Evolutionary conservation across 2,329 filamentous ascomycete species (phyloP).

Genomic region (Paecilomyces dactylethromorphus): DNA sequence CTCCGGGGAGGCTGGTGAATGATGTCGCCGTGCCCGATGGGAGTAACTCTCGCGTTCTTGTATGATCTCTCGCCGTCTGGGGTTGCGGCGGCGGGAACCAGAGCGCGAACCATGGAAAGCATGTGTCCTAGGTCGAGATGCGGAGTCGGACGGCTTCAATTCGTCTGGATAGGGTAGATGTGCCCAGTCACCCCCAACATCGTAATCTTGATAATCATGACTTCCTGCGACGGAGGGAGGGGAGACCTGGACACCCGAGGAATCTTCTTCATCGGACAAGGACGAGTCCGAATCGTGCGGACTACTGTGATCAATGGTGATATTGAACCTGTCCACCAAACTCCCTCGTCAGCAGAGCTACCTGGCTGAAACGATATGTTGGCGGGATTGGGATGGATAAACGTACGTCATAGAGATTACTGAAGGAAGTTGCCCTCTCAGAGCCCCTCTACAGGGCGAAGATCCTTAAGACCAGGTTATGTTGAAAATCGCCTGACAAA

Average conservation of each 20-base stretch:
- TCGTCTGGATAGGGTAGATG: constrained; percentile 39
- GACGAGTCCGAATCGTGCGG: constrained; percentile 34
- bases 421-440: constrained; percentile 8
- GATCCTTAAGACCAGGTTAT: background rate
- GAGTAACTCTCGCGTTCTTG: constrained; percentile 29
- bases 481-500: background rate
- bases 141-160: constrained; percentile 42
- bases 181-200: constrained; percentile 27
- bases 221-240: constrained; percentile 32
- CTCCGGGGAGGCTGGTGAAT: constrained; percentile 49
- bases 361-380: background rate
- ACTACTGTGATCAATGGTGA: constrained; percentile 35
- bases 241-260: constrained; percentile 39
- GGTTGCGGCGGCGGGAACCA: constrained; percentile 30
- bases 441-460: constrained; percentile 3
- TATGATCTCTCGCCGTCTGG: constrained; percentile 28
- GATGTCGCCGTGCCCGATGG: constrained; percentile 36
- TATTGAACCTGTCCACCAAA: constrained; percentile 31
- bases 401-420: constrained; percentile 4
- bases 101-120: constrained; percentile 30
- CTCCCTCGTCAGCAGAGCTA: constrained; percentile 1
- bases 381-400: background rate
- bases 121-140: constrained; percentile 35
- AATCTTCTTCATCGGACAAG: constrained; percentile 39
- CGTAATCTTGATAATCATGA: constrained; percentile 34